Evolutionary conservation across 192 early-diverging fungal species (phyloP), one percentile per base, ranked within the genome.

Genomic region (Backusella macrospora): DNA sequence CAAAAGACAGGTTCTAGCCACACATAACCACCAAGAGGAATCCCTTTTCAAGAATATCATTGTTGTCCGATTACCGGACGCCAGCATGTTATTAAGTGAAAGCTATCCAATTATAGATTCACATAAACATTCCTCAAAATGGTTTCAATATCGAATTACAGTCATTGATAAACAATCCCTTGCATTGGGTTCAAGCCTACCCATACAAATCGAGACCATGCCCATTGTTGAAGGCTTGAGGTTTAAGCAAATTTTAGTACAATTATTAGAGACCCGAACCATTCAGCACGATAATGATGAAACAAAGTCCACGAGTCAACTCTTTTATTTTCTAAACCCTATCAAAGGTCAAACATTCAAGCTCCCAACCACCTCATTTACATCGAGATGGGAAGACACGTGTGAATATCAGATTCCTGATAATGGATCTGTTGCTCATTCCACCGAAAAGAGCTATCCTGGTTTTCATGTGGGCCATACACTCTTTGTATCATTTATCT

Each of bases 51-150:
- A 42, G 4, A 3, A 9, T 4, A 39, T 72, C 8, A 39, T 29
- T 42, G n/a, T 72, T 1, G 71, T 43, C 2, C 71, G 44, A 12
- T 18, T 72, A 42, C 71, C 71, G 0, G 71, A 72, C 39, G 38
- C 37, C 45, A 6, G 23, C 5, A 3, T 44, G 0, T n/a, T 39
- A 6, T 39, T 12, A 6, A 5, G 4, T 64, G 9, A 39, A 64
- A 43, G 8, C 55, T 16, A 43, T 43, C 8, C 6, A 10, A 10
- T 10, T 10, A 43, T 43, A 9, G 42, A 43, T 43, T 43, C 42
- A 43, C 39, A 34, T 42, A 72, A 64, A 44, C 71, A 72, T 16
- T 45, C 10, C 26, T 42, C 29, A 14, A 13, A 42, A 16, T 72
- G 71, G 59, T 72, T 55, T 45, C 40, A 62, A 46, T 72, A 63